phyloP scores from a whole-genome alignment of 345 rosid genomes.

The Conringia planisiliqua region DNA sequence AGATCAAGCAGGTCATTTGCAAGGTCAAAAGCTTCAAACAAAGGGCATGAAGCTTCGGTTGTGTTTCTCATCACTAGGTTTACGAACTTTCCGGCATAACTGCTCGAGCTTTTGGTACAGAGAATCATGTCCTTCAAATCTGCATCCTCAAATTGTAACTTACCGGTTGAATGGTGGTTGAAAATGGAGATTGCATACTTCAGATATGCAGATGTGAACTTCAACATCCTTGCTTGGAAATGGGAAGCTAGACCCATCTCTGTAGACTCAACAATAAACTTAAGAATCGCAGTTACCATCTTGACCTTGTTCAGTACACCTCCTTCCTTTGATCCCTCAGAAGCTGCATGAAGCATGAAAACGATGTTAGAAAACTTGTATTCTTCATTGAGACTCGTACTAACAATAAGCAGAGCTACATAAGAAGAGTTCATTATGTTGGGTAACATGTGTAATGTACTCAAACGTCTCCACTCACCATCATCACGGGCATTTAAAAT shows the following conservation, averaged over 20 bases:
- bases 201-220: conserved; percentile 53
- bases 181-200: conserved; percentile 42
- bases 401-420: background rate
- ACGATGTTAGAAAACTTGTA: background rate
- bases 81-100: conserved; percentile 70
- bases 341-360: conserved; percentile 35
- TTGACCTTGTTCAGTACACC: conserved; percentile 43
- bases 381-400: background rate
- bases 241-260: conserved; percentile 52
- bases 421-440: background rate
- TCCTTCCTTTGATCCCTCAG: conserved; percentile 33
- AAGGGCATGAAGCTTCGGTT: conserved; percentile 43
- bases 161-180: conserved; percentile 35
- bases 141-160: conserved; percentile 47
- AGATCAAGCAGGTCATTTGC: conserved; percentile 60
- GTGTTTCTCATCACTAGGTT: conserved; percentile 49
- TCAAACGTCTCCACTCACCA: conserved; percentile 42
- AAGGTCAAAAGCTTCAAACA: conserved; percentile 53
- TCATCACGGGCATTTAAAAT: conserved; percentile 28
- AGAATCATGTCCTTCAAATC: conserved; percentile 45
- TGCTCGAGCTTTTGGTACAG: conserved; percentile 69
- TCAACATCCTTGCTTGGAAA: conserved; percentile 43
- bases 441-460: conserved; percentile 2
- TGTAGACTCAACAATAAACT: conserved; percentile 59
- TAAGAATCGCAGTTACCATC: conserved; percentile 64